phyloP scores from a whole-genome alignment of 1,284 basidiomycete genomes.

The Neonothopanus nambi region DNA sequence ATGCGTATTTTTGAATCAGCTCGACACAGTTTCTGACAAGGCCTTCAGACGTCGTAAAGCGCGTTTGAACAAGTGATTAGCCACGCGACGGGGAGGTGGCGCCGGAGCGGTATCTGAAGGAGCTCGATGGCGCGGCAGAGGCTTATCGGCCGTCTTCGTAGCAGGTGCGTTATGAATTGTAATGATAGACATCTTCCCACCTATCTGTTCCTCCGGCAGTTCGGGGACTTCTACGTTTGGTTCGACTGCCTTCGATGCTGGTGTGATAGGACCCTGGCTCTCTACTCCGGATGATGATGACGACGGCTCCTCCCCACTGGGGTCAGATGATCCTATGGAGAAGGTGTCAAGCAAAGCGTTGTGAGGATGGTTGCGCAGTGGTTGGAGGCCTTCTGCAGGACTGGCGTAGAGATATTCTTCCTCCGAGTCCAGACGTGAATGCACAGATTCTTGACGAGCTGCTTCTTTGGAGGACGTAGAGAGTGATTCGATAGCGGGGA shows the following conservation, averaged over 20 bases:
- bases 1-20: conserved; percentile 4
- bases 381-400: conserved; percentile 30
- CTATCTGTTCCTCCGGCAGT: conserved; percentile 28
- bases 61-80: conserved; percentile 16
- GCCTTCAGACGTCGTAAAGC: conserved; percentile 15
- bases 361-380: conserved; percentile 7
- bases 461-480: not conserved
- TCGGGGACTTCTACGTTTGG: conserved; percentile 42
- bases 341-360: conserved; percentile 11
- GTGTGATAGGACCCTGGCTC: conserved; percentile 49
- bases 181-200: conserved; percentile 27
- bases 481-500: not conserved
- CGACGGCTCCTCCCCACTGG: conserved; percentile 13
- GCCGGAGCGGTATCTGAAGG: conserved; percentile 13
- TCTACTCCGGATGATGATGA: conserved; percentile 28
- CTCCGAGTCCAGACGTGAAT: conserved; percentile 29
- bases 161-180: conserved; percentile 4
- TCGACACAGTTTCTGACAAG: conserved; percentile 16
- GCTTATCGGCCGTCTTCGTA: not conserved
- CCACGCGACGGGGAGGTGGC: conserved; percentile 16
- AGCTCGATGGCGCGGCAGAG: conserved; percentile 12
- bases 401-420: conserved; percentile 36
- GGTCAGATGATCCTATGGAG: conserved; percentile 9
- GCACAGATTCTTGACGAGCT: not conserved
- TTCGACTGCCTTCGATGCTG: conserved; percentile 40